Conservation (phyloP, 129 eudicot genomes). For the Flaveria sonorensis region DNA sequence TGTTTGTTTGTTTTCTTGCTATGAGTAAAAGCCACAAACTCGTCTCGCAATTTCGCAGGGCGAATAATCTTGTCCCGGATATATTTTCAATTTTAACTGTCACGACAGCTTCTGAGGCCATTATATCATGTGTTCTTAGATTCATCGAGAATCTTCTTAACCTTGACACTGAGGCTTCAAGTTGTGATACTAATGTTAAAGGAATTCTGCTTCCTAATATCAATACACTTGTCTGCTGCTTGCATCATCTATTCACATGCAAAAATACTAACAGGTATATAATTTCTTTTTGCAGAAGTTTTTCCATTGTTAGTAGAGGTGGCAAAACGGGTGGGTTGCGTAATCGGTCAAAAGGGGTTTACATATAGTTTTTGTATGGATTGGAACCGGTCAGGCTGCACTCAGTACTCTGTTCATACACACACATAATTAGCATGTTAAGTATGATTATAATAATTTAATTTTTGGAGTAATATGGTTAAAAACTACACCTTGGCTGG, state of each 20-base stretch:
- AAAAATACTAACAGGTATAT: constrained; percentile 62
- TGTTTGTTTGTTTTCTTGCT: constrained; percentile 83
- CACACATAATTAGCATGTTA: neutral
- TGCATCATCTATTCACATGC: constrained; percentile 59
- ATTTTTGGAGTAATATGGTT: neutral
- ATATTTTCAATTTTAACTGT: constrained; percentile 71
- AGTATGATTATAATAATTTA: neutral
- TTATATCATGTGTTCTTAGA: constrained; percentile 67
- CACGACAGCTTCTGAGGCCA: constrained; percentile 76
- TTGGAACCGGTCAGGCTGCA: neutral
- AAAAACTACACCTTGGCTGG: constrained; percentile 1
- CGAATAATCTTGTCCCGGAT: constrained; percentile 73
- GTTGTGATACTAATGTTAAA: constrained; percentile 45
- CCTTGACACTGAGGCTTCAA: constrained; percentile 60
- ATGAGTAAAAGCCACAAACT: constrained; percentile 86
- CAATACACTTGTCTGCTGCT: constrained; percentile 64
- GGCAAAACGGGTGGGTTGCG: constrained; percentile 12
- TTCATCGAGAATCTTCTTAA: constrained; percentile 71
- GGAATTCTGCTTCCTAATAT: constrained; percentile 58
- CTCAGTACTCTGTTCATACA: neutral
- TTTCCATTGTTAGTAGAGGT: neutral
- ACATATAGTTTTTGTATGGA: neutral
- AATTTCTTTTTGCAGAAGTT: neutral
- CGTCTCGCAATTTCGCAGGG: constrained; percentile 56
- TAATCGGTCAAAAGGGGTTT: neutral